Evolutionary conservation across 78 protist genomes (phyloP).

Genomic region (Cavenderia fasciculata): DNA sequence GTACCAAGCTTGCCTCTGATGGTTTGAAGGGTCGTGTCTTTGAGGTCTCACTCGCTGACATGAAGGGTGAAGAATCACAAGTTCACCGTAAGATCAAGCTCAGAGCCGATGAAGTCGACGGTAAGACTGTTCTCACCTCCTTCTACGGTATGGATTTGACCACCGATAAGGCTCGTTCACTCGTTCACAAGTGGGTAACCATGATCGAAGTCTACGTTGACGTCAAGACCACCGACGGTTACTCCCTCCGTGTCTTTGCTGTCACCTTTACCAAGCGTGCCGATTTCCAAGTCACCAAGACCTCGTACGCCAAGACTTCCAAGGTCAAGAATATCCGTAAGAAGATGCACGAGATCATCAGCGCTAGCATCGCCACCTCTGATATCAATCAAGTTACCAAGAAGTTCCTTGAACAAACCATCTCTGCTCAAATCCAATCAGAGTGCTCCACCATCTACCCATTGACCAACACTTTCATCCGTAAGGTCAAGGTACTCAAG

Average conservation of each 20-base stretch:
- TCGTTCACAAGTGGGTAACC: slow-evolving; percentile 98
- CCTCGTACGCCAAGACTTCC: slow-evolving; percentile 95
- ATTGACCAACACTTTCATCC: slow-evolving; percentile 95
- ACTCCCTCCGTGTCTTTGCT: slow-evolving; percentile 94
- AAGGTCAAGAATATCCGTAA: slow-evolving; percentile 94
- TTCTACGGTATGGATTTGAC: slow-evolving; percentile 99
- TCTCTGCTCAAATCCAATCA: slow-evolving; percentile 95
- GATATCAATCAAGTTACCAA: slow-evolving; percentile 86
- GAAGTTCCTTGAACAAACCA: slow-evolving; percentile 92
- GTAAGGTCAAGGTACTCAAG: slow-evolving; percentile 98
- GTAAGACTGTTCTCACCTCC: slow-evolving; percentile 92
- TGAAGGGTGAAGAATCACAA: slow-evolving; percentile 93
- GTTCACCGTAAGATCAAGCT: slow-evolving; percentile 96
- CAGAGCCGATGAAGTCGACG: slow-evolving; percentile 97
- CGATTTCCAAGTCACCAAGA: slow-evolving; percentile 88
- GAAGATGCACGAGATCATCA: slow-evolving; percentile 96
- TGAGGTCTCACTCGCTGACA: slow-evolving; percentile 97
- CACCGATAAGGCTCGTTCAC: slow-evolving; percentile 97
- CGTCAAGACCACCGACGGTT: slow-evolving; percentile 97
- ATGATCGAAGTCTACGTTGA: slow-evolving; percentile 96
- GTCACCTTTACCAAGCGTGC: slow-evolving; percentile 97
- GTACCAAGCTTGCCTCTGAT: slow-evolving; percentile 95
- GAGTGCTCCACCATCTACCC: slow-evolving; percentile 96
- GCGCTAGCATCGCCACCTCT: slow-evolving; percentile 81
- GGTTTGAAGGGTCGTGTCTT: slow-evolving; percentile 97